Conservation (phyloP, 2,329 filamentous ascomycete genomes). For the Sarocladiaceae sp. region DNA sequence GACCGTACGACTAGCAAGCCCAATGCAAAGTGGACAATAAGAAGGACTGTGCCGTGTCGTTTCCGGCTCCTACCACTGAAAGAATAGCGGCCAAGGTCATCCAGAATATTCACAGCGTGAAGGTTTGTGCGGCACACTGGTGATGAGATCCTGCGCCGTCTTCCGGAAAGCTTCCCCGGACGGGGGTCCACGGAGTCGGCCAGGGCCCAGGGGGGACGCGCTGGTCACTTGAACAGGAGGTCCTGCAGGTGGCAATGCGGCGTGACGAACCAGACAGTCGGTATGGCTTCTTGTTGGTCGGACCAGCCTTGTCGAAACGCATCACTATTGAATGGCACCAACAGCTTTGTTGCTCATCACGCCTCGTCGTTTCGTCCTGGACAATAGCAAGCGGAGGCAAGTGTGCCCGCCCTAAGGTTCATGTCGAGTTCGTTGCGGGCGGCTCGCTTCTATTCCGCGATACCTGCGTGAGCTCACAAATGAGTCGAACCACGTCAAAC, state of each 20-base stretch:
- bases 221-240: constrained; percentile 7
- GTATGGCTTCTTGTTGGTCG: constrained; percentile 5
- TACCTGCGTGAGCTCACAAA: neutral
- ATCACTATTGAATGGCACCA: neutral
- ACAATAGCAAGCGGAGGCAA: too few relatives aligned
- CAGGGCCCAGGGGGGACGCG: neutral
- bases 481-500: constrained; percentile 3
- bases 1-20: neutral
- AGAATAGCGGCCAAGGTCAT: neutral
- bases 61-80: neutral
- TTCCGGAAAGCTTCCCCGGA: constrained; percentile 14
- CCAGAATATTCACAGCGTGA: neutral
- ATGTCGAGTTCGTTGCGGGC: neutral
- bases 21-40: neutral
- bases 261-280: constrained; percentile 7
- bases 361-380: neutral
- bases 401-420: too few relatives aligned
- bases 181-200: neutral
- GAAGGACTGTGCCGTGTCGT: neutral
- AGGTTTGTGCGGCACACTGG: neutral
- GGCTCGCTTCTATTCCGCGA: too few relatives aligned
- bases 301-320: neutral
- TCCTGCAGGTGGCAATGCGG: constrained; percentile 2
- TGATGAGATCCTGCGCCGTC: constrained; percentile 11
- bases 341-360: neutral